Base-by-base conservation (phyloP, 2,329 filamentous ascomycete species). In the Juglanconis oblonga region DNA sequence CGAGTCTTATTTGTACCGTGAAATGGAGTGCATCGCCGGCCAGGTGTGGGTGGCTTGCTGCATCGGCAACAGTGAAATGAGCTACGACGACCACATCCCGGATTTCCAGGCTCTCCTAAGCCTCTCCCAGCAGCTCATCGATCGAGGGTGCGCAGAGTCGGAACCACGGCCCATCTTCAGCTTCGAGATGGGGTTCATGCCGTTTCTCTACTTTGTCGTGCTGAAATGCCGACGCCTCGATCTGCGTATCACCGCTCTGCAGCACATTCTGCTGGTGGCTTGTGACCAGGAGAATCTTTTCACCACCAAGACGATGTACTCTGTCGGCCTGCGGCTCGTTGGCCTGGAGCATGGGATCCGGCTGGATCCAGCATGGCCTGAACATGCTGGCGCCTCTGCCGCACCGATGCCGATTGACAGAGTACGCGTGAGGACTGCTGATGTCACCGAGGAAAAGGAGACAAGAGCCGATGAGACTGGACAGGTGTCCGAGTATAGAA, bases 161-260 rank as follows among this genome's bases (percentile, higher is more conserved):
- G 65, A 10, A 51, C 66, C 55, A 51, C 35, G 49, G 11, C 42
- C 64, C 54, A 64, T 63, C 51, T 80, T 80, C 40, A 72, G 70
- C 5, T 79, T 79, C 50, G 76, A 79, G 44, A 77, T 75, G 11
- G 75, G 77, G 24, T 57, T 79, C 0, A 69, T 79, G 32, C 73
- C 76, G 0, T 73, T 76, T 0, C 64, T 80, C 0, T 79, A 77
- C 64, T 80, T 75, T 63, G 72, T 74, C 6, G 71, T 68, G 0
- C 65, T 68, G 40, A 77, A 75, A 55, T 79, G 75, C 52, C 70
- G 77, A 1, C 77, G 78, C 59, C 81, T 73, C 0, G 65, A 73
- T 14, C 68, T 78, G 4, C 65, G 77, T 11, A 69, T 76, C 1
- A 70, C 74, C 1, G 77, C 77, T 0, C 66, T 78, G 0, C 65